These are phyloP conservation scores for Suillus paluster DNA, from an alignment of 768 basidiomycete genomes.

Conservation along the genomic window DNA sequence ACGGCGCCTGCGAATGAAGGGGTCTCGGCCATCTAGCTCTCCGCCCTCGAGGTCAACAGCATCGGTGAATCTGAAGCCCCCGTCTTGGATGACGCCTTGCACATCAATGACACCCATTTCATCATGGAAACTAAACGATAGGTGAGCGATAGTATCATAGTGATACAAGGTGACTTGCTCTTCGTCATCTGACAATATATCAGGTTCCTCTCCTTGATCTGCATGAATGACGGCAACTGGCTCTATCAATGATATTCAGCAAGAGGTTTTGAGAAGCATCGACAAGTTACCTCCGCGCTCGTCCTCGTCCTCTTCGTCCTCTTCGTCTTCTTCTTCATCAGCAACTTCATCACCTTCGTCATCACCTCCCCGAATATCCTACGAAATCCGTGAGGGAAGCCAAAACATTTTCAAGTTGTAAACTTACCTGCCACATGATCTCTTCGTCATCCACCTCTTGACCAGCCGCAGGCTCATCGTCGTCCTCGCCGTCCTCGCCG, in stretches of 20 bases:
- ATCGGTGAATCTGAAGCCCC: constrained; percentile 60
- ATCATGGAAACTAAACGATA: constrained; percentile 39
- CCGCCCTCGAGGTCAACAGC: constrained; percentile 51
- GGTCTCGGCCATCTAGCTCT: constrained; percentile 47
- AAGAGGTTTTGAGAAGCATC: neutral
- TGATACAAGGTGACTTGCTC: constrained; percentile 46
- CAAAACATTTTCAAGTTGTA: neutral
- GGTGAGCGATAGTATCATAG: constrained; percentile 19
- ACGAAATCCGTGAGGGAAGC: neutral
- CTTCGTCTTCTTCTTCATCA: constrained; percentile 55
- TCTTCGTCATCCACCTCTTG: constrained; percentile 55
- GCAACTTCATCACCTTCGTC: constrained; percentile 43
- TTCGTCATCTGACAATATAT: constrained; percentile 67
- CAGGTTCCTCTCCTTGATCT: constrained; percentile 64
- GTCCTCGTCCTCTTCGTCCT: constrained; percentile 68
- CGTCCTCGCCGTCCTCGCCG: constrained; percentile 49
- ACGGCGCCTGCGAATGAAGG: constrained; percentile 60
- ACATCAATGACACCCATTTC: constrained; percentile 45
- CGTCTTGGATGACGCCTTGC: constrained; percentile 43
- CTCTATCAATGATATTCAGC: constrained; percentile 31
- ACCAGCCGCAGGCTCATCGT: constrained; percentile 53
- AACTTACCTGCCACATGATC: constrained; percentile 61
- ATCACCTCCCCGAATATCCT: constrained; percentile 59
- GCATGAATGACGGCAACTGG: constrained; percentile 65
- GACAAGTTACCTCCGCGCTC: constrained; percentile 28